A percentile compares a stretch with the other conserved stretches of the same genome.
Evolutionary conservation across 371 early-diverging fungal species (phyloP).

Genomic region (Capniomyces stellatus): DNA sequence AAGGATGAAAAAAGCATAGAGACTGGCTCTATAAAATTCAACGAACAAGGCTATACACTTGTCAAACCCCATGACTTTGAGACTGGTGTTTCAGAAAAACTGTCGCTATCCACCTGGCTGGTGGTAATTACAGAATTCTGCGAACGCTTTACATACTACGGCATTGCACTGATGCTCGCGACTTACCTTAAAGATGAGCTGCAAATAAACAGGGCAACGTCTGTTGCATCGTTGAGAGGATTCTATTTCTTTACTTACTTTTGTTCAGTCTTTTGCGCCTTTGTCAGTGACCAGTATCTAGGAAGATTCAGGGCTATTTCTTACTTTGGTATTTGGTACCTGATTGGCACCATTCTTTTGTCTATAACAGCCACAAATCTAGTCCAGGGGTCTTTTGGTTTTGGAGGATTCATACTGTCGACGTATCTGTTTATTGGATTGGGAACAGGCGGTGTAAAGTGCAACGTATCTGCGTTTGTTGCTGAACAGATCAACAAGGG

Average conservation of each 20-base stretch:
- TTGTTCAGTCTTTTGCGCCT: slow-evolving; percentile 51
- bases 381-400: slow-evolving; percentile 29
- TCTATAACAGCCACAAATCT: slow-evolving; percentile 34
- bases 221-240: slow-evolving; percentile 6
- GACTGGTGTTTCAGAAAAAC: slow-evolving; percentile 14
- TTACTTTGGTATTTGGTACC: slow-evolving; percentile 36
- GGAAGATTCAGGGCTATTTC: slow-evolving; percentile 59
- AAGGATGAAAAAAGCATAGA: no score
- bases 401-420: slow-evolving; percentile 28
- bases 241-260: slow-evolving; percentile 62
- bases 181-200: slow-evolving; percentile 21
- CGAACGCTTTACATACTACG: slow-evolving; percentile 60
- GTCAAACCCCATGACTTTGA: not conserved
- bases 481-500: slow-evolving; percentile 37
- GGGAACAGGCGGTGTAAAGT: slow-evolving; percentile 74
- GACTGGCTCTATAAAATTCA: no score
- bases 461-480: slow-evolving; percentile 39
- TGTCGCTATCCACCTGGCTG: slow-evolving; percentile 35
- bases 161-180: slow-evolving; percentile 39
- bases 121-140: slow-evolving; percentile 54
- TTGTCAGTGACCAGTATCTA: slow-evolving; percentile 48
- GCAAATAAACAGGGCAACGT: not conserved
- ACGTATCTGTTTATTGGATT: slow-evolving; percentile 44
- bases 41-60: not conserved
- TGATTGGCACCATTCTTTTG: slow-evolving; percentile 39